Percentiles rank a stretch among this genome's conserved stretches.
phyloP scores from a whole-genome alignment of 371 early-diverging fungal genomes.

The Haplosporangium sp. region DNA sequence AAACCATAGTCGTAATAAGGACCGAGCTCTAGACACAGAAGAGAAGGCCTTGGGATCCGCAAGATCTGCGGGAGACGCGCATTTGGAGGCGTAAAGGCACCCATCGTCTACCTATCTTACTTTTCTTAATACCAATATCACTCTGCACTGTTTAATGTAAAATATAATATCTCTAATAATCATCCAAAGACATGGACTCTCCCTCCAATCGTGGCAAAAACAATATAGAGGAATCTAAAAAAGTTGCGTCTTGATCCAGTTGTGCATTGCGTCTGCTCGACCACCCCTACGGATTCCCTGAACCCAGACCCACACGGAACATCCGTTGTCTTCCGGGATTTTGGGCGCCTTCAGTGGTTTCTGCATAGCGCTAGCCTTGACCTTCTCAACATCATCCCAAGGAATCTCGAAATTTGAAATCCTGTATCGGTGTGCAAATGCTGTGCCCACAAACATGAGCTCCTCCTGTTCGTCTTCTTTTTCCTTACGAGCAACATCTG shows the following conservation, averaged over 20 bases:
- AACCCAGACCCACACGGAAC: slow-evolving; percentile 34
- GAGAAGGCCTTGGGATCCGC: slow-evolving; percentile 1
- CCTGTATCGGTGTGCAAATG: slow-evolving; percentile 32
- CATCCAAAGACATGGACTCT: neutral
- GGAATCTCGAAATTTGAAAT: slow-evolving; percentile 24
- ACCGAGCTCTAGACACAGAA: slow-evolving; percentile 1
- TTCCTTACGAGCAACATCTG: neutral
- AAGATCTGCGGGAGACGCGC: neutral
- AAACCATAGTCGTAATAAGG: neutral
- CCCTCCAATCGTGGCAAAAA: too few relatives aligned
- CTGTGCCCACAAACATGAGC: slow-evolving; percentile 32
- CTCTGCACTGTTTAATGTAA: neutral
- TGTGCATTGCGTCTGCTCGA: slow-evolving; percentile 17
- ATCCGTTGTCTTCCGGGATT: neutral
- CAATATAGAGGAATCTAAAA: neutral
- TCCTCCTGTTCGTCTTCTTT: neutral
- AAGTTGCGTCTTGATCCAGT: slow-evolving; percentile 23
- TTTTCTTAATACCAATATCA: neutral
- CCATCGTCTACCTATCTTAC: neutral
- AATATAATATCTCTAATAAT: neutral
- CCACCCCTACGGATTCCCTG: slow-evolving; percentile 46
- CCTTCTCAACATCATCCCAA: neutral
- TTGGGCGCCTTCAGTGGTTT: neutral
- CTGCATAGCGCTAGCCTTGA: too few relatives aligned
- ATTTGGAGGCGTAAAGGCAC: neutral